phyloP scores from a whole-genome alignment of 139 green algal species.

The Chlorella sp. region DNA sequence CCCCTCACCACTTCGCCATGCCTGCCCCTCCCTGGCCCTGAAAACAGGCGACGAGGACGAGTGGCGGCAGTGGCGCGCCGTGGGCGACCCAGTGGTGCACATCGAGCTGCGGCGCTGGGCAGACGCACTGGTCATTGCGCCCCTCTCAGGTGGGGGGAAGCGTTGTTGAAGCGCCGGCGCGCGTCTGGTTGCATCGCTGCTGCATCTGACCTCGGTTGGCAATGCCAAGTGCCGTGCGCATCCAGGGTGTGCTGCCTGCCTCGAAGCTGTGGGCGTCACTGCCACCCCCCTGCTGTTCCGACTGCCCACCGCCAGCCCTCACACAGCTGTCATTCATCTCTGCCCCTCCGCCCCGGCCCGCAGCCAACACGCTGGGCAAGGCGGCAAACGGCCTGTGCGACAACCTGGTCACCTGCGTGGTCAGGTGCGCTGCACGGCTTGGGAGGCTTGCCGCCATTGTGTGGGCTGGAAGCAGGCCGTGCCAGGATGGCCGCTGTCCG shows the following conservation, averaged over 20 bases:
- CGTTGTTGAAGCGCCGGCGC: neutral
- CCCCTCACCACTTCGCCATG: neutral
- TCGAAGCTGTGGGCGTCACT: too few relatives aligned
- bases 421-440: conserved; percentile 33
- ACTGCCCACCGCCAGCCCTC: neutral
- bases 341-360: neutral
- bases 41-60: conserved; percentile 71
- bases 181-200: neutral
- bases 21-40: neutral
- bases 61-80: conserved; percentile 69
- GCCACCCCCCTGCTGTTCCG: neutral
- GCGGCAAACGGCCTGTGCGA: conserved; percentile 78
- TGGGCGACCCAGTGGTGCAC: conserved; percentile 91
- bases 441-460: too few relatives aligned
- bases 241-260: neutral
- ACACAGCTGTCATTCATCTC: neutral
- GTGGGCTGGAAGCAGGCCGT: too few relatives aligned
- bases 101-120: conserved; percentile 95
- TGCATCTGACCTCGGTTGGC: too few relatives aligned
- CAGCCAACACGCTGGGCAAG: conserved; percentile 96
- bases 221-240: neutral
- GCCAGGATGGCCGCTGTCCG: too few relatives aligned
- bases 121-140: conserved; percentile 92
- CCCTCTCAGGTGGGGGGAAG: conserved; percentile 62
- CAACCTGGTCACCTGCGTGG: conserved; percentile 94